phyloP scores from a whole-genome alignment of 495 filamentous ascomycete genomes.

The Astrocystis sublimbata region DNA sequence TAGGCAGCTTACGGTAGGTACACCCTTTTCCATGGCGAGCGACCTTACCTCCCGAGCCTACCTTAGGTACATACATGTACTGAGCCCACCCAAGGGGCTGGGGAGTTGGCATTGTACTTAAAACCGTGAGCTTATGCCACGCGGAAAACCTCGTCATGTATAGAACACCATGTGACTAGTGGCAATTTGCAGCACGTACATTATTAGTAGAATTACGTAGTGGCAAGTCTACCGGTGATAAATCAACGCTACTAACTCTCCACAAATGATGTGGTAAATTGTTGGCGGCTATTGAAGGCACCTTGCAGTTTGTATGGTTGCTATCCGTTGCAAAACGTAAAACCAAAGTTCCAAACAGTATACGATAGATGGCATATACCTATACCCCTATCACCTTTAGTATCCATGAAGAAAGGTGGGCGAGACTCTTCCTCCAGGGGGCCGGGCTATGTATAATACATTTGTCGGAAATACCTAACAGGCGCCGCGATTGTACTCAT shows the following conservation, averaged over 20 bases:
- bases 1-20: background rate
- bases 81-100: no score
- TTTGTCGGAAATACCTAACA: no score
- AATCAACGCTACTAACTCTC: background rate
- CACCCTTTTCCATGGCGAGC: no score
- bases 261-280: background rate
- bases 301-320: background rate
- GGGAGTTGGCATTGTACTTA: background rate
- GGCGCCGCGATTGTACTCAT: no score
- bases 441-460: no score
- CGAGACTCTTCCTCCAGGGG: no score
- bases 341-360: background rate
- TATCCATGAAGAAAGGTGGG: no score
- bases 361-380: background rate
- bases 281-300: constrained; percentile 7
- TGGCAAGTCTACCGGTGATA: background rate
- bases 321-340: background rate
- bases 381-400: background rate
- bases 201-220: background rate
- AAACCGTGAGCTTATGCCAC: background rate
- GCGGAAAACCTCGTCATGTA: background rate
- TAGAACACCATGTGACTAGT: constrained; percentile 1
- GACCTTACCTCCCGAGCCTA: no score
- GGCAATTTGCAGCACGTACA: background rate
- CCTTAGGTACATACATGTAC: no score